A percentile compares a stretch with the other conserved stretches of the same genome.
phyloP scores from a whole-genome alignment of 768 basidiomycete genomes.

The Hypholoma fasciculare region DNA sequence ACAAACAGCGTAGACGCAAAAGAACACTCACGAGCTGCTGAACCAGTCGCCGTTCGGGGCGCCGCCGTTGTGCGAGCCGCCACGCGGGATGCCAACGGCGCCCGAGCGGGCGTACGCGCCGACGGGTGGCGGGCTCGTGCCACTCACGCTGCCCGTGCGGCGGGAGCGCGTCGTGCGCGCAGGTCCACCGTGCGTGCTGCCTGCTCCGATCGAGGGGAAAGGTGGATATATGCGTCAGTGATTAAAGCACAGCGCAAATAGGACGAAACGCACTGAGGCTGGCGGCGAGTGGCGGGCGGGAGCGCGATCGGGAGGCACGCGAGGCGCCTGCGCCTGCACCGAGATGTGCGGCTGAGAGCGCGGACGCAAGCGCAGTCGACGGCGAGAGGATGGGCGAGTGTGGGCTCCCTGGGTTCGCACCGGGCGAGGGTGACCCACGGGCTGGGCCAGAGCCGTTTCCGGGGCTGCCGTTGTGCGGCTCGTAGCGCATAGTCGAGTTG shows the following conservation, averaged over 20 bases:
- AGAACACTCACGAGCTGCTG: slow-evolving; percentile 27
- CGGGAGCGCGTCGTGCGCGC: slow-evolving; percentile 55
- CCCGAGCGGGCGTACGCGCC: slow-evolving; percentile 15
- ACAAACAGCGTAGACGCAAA: neutral
- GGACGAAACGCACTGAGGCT: slow-evolving; percentile 1
- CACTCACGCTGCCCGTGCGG: slow-evolving; percentile 60
- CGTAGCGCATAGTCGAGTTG: slow-evolving; percentile 52
- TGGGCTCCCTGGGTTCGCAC: neutral
- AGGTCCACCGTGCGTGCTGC: slow-evolving; percentile 34
- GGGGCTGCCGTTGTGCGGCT: slow-evolving; percentile 37
- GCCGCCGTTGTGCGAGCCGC: neutral
- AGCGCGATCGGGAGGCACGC: slow-evolving; percentile 46
- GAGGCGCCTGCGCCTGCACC: neutral
- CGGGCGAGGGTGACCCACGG: too few relatives aligned
- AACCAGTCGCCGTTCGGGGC: slow-evolving; percentile 24
- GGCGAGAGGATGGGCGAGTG: slow-evolving; percentile 14
- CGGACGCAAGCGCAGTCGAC: neutral
- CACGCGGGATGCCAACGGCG: slow-evolving; percentile 4
- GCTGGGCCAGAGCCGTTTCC: slow-evolving; percentile 2
- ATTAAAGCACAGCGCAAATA: slow-evolving; percentile 5
- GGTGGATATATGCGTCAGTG: slow-evolving; percentile 5
- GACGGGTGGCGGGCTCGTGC: slow-evolving; percentile 50
- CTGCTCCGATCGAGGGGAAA: neutral
- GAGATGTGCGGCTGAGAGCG: neutral
- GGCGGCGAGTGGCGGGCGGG: slow-evolving; percentile 26